Percentiles rank a stretch among this genome's conserved stretches.
Evolutionary conservation across 2,329 filamentous ascomycete species (phyloP).

Genomic region (Pestalotiopsis fici): DNA sequence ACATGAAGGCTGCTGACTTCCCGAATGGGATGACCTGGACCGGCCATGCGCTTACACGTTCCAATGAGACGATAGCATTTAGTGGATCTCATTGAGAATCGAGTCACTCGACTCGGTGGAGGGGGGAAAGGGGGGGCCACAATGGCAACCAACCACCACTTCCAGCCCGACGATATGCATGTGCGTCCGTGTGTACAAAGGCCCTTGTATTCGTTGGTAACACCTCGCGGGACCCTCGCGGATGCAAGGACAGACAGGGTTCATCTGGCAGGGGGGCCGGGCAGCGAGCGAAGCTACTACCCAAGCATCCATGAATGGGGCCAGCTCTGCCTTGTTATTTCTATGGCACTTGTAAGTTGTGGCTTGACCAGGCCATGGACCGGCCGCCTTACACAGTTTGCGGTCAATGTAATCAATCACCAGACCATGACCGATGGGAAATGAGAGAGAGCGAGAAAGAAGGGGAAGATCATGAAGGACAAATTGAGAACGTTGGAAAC

Average conservation of each 20-base stretch:
- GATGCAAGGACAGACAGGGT: conserved; percentile 29
- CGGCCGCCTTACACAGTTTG: background rate
- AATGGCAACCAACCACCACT: conserved; percentile 26
- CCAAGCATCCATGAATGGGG: background rate
- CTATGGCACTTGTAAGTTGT: background rate
- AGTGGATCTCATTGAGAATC: conserved; percentile 21
- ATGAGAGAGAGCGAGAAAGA: conserved; percentile 15
- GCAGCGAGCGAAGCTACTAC: conserved; percentile 22
- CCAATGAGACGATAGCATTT: conserved; percentile 42
- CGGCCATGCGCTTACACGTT: conserved; percentile 46
- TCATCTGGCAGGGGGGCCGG: conserved; percentile 16
- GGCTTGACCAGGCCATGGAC: background rate
- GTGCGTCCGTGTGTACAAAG: conserved; percentile 13
- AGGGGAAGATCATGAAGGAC: too few relatives aligned
- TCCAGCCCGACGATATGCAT: conserved; percentile 26
- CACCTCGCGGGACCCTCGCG: conserved; percentile 21
- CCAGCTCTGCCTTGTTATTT: conserved; percentile 19
- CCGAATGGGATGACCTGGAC: conserved; percentile 25
- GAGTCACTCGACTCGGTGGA: conserved; percentile 18
- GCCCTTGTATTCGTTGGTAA: conserved; percentile 28
- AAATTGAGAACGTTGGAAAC: too few relatives aligned
- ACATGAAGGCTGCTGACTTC: conserved; percentile 23
- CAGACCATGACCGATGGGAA: background rate
- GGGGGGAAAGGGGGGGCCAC: conserved; percentile 15
- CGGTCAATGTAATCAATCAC: background rate